Evolutionary conservation across 176 grass and related monocot genomes (phyloP), one percentile per base, ranked within the genome.

Genomic region (Eragrostis curvula): DNA sequence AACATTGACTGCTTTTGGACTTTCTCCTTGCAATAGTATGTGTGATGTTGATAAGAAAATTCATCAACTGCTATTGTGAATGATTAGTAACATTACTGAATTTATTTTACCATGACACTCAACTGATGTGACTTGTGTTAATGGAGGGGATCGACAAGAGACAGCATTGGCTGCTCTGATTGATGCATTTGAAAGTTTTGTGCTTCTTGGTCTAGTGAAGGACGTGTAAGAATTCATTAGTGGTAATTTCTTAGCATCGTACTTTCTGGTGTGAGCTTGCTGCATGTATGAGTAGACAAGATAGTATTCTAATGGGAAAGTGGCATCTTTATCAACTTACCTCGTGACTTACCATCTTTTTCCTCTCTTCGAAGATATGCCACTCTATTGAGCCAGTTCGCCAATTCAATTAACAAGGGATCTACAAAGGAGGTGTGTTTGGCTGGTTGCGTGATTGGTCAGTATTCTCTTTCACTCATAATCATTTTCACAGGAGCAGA

Each of bases 371-470:
- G 32, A 61, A 94, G 92, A 85, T 92, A 60, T 73, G 49, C 75
- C 21, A 95, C 93, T 47, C 58, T 95, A 17, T 55, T 91, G 68
- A 83, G 79, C 43, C 87, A 83, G 62, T 95, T 75, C 63, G 66
- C 79, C 30, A 89, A 77, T 89, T 94, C 94, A 49, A 84, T 97
- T 28, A 94, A 90, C 73, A 94, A 74, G 25, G 91, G 94, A 68
- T 97, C 94, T 52, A 41, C 73, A 61, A 97, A 92, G 78, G 94
- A 97, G 87, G 50, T 41, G 68, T 92, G 72, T 70, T 56, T 97
- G 56, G 91, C 91, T 70, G 89, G 84, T 70, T 86, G 89, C 39
- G 89, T 82, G 46, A 90, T 94, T 64, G 89, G 94, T 97, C 59
- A 7, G 50, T 71, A 56, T 66, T 32, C 30, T 71, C 39, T 8